Evolutionary conservation across 352 stramenopile genomes (phyloP), one percentile per base, ranked within the genome.

Genomic region (Thalassiosira mediterranea): DNA sequence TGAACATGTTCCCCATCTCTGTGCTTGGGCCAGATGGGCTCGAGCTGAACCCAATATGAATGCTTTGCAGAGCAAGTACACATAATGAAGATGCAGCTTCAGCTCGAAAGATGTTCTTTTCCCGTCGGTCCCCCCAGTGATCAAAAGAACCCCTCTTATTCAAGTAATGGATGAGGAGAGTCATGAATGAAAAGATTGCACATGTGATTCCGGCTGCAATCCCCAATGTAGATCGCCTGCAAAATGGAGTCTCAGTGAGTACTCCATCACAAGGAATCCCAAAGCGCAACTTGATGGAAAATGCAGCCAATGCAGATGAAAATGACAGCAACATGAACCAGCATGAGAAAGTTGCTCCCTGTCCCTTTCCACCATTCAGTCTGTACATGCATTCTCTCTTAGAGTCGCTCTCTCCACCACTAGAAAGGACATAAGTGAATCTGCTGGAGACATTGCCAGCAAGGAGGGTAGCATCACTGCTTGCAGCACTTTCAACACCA

Each of bases 261-360:
- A 32, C 44, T 32, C 51, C 23, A n/a, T 46, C 51, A 21, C 63
- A 81, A 23, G 11, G 21, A 31, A 56, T 38, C 19, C 63, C 62
- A n/a, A 10, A 29, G 19, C 34, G 21, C 32, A 57, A 15, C 15
- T 57, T 29, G 34, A 76, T 68, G 47, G 54, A 67, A 49, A 68
- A 76, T 57, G 49, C 72, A 13, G 57, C 59, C 54, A 81, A 58
- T 34, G 49, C 42, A 29, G 58, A 70, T 62, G 59, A 70, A 54
- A 72, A 72, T 4, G 61, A 40, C 49, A 81, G 19, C 8, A 57
- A 40, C 52, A 81, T 67, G 19, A 76, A 76, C 72, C 72, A 81
- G 48, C 56, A 64, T 40, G 29, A 59, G 13, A 13, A 42, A 13
- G 34, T 42, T 13, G 34, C 13, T 7, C n/a, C 37, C 38, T 8